Conservation (phyloP, 371 early-diverging fungal species). For the Rhizomucor miehei region DNA sequence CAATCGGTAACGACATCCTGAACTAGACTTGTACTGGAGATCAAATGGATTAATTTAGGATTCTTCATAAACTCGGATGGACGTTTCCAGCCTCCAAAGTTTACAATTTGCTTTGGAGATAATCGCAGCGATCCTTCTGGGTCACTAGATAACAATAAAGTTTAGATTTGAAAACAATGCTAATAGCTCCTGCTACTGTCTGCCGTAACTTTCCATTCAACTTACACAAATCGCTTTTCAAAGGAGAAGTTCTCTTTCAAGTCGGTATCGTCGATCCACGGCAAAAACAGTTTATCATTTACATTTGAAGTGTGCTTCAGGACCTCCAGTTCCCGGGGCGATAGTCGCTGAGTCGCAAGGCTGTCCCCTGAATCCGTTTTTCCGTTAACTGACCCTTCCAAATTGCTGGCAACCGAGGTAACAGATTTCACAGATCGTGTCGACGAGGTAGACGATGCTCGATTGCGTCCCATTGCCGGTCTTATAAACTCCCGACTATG, state of each 20-base stretch:
- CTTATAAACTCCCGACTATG: not conserved
- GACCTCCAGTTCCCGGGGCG: constrained; percentile 57
- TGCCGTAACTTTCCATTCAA: no score
- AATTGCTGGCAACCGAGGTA: constrained; percentile 1
- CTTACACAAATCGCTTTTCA: constrained; percentile 35
- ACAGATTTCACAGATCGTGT: constrained; percentile 14
- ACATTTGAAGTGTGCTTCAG: constrained; percentile 66
- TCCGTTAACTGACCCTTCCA: constrained; percentile 1
- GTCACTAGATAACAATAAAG: constrained; percentile 30
- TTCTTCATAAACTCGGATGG: constrained; percentile 68
- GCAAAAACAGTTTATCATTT: constrained; percentile 69
- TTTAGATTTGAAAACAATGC: not conserved
- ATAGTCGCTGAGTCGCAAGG: constrained; percentile 24
- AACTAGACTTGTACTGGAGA: constrained; percentile 61
- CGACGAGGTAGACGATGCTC: constrained; percentile 19
- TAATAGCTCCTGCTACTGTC: not conserved
- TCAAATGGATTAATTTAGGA: constrained; percentile 63
- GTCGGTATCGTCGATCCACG: constrained; percentile 72
- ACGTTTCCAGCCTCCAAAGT: constrained; percentile 82
- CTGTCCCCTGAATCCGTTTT: constrained; percentile 10
- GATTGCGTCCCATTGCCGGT: constrained; percentile 12
- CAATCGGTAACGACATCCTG: constrained; percentile 92
- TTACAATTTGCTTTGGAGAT: constrained; percentile 69
- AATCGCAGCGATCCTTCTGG: constrained; percentile 76
- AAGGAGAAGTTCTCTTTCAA: constrained; percentile 58